Conservation (phyloP, 2,329 filamentous ascomycete species). For the Septoria linicola region DNA sequence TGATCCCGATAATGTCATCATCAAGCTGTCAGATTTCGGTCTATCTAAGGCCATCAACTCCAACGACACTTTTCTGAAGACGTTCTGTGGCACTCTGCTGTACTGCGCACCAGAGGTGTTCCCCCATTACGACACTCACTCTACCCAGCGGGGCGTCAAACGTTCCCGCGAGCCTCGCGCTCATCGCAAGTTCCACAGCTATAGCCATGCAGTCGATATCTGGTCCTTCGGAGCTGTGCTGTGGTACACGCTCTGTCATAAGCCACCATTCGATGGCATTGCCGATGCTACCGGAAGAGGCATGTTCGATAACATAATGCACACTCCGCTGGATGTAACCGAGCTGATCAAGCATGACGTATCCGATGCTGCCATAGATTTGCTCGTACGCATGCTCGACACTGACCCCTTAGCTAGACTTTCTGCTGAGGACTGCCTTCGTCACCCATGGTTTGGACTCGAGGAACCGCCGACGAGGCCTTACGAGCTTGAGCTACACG, state of each 20-base stretch:
- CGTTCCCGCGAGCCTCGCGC: constrained; percentile 50
- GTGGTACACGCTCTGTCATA: constrained; percentile 77
- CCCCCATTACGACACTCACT: constrained; percentile 70
- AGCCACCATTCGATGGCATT: constrained; percentile 77
- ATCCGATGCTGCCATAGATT: constrained; percentile 68
- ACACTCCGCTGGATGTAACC: constrained; percentile 63
- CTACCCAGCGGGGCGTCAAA: constrained; percentile 61
- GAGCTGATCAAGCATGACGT: constrained; percentile 61
- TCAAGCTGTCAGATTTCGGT: constrained; percentile 96
- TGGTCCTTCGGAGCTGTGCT: constrained; percentile 95
- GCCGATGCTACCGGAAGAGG: constrained; percentile 73
- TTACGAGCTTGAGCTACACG: constrained; percentile 36
- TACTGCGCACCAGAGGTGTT: constrained; percentile 98
- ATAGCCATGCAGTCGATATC: constrained; percentile 89
- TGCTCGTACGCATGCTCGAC: constrained; percentile 76
- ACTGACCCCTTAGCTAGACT: constrained; percentile 76
- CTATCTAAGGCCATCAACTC: constrained; percentile 85
- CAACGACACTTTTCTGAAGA: constrained; percentile 87
- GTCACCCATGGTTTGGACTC: constrained; percentile 68
- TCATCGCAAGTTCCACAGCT: constrained; percentile 59
- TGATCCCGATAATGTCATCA: constrained; percentile 62
- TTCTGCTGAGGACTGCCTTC: constrained; percentile 67
- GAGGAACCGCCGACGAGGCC: constrained; percentile 26
- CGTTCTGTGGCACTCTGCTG: constrained; percentile 91
- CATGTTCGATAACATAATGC: constrained; percentile 86